These are phyloP conservation scores for Gonium pectorale DNA, from an alignment of 139 green algal species.

Conservation along the genomic window DNA sequence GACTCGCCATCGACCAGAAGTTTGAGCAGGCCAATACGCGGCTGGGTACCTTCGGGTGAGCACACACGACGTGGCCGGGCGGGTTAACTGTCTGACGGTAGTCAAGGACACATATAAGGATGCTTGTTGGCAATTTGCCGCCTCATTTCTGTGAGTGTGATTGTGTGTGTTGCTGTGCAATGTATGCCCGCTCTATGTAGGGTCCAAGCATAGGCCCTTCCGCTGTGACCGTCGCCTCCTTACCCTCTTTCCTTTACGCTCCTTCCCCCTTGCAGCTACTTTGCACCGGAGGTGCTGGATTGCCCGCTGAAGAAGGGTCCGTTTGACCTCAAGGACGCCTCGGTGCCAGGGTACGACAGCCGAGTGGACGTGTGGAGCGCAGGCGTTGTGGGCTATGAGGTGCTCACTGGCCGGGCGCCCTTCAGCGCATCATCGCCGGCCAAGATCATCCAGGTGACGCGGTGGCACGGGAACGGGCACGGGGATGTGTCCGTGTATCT, in stretches of 20 bases:
- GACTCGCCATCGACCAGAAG: conserved; percentile 64
- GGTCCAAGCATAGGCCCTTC: no score
- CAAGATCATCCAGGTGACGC: conserved; percentile 49
- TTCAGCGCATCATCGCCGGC: conserved; percentile 56
- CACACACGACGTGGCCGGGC: no score
- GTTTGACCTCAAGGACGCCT: conserved; percentile 65
- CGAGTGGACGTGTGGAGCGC: conserved; percentile 65
- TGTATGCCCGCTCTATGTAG: no score
- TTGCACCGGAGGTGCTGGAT: conserved; percentile 69
- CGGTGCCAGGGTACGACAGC: conserved; percentile 45
- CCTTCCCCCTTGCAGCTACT: conserved; percentile 57
- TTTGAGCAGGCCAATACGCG: conserved; percentile 66
- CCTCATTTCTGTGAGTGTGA: no score
- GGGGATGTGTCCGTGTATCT: no score
- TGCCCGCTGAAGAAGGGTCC: conserved; percentile 61
- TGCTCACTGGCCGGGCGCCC: conserved; percentile 60
- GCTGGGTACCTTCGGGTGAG: conserved; percentile 60
- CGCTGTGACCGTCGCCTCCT: no score
- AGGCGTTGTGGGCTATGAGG: conserved; percentile 63
- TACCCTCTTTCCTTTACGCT: no score
- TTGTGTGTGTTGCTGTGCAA: no score
- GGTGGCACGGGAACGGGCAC: no score
- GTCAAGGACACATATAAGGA: no score
- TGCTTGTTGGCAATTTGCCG: no score
- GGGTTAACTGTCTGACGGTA: no score